These are phyloP conservation scores for Aspergillus nomiae DNA, from an alignment of 2,329 filamentous ascomycete species.

Conservation along the genomic window DNA sequence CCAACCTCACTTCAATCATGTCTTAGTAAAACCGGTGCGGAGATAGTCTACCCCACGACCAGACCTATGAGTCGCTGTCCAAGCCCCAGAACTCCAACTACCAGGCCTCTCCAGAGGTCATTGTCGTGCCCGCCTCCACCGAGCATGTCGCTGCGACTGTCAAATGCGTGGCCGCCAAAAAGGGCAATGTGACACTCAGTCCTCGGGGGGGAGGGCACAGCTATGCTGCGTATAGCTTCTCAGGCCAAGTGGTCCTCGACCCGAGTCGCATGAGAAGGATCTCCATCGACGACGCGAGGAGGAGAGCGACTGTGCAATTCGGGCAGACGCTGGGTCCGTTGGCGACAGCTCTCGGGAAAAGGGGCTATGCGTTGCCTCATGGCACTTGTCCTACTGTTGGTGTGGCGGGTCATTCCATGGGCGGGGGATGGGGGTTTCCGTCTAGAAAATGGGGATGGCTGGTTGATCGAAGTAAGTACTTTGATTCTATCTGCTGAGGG, in stretches of 20 bases:
- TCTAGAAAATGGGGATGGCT: conserved; percentile 14
- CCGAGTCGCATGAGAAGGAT: conserved; percentile 10
- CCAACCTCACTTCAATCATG: conserved; percentile 5
- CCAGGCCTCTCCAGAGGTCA: conserved; percentile 4
- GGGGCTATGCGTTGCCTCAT: conserved; percentile 11
- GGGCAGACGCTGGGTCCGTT: conserved; percentile 7
- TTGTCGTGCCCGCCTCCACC: conserved; percentile 8
- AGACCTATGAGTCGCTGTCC: conserved; percentile 1
- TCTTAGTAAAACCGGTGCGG: not conserved
- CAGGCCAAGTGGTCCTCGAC: conserved; percentile 10
- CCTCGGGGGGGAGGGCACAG: conserved; percentile 12
- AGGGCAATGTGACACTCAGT: conserved; percentile 9
- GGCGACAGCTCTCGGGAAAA: conserved; percentile 4
- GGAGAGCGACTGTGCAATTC: conserved; percentile 4
- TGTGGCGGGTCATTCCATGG: conserved; percentile 9
- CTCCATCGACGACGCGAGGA: conserved; percentile 1
- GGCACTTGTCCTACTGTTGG: conserved; percentile 13
- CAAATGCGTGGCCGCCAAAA: conserved; percentile 7
- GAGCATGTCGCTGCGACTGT: conserved; percentile 9
- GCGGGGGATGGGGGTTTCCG: conserved; percentile 11
- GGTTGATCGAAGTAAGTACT: conserved; percentile 9
- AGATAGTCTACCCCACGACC: conserved; percentile 2
- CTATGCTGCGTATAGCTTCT: conserved; percentile 13
- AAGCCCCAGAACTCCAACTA: conserved; percentile 13
- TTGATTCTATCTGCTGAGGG: not conserved